These are phyloP conservation scores for Mycena metata DNA, from an alignment of 768 basidiomycete genomes.

Conservation along the genomic window DNA sequence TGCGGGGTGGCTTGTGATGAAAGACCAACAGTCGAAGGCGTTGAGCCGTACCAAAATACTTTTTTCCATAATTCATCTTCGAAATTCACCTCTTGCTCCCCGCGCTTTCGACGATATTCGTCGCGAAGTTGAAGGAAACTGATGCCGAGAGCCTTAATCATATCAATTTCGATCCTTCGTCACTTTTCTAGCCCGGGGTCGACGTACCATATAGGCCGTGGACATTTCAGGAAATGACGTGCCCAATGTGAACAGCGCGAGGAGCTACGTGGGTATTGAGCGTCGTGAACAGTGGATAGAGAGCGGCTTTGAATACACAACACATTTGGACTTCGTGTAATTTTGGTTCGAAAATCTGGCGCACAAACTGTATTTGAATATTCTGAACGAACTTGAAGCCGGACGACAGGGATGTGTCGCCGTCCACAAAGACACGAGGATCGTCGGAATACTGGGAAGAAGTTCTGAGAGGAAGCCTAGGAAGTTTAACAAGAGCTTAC, in stretches of 20 bases:
- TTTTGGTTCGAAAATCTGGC: too few species aligned
- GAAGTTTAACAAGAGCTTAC: conserved; percentile 44
- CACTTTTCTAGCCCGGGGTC: not conserved
- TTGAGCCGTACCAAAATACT: conserved; percentile 47
- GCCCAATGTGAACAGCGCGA: conserved; percentile 53
- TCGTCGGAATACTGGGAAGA: conserved; percentile 59
- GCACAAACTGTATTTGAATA: too few species aligned
- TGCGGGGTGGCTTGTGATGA: conserved; percentile 13
- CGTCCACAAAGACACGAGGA: conserved; percentile 53
- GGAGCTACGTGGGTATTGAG: conserved; percentile 43
- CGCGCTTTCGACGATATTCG: conserved; percentile 58
- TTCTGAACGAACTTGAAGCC: too few species aligned
- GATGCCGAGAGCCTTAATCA: conserved; percentile 54
- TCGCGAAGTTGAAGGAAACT: conserved; percentile 67
- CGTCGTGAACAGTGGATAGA: too few species aligned
- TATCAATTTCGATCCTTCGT: not conserved
- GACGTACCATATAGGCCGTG: conserved; percentile 49
- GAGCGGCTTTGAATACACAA: conserved; percentile 47
- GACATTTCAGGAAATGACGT: conserved; percentile 55
- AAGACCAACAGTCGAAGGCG: too few species aligned
- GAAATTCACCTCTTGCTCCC: conserved; percentile 35
- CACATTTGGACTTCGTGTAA: conserved; percentile 60
- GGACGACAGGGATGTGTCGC: conserved; percentile 35
- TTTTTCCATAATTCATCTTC: conserved; percentile 68
- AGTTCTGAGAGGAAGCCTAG: too few species aligned